Evolutionary conservation across 768 basidiomycete species (phyloP).

Genomic region (Xerocomellus dryophilus): DNA sequence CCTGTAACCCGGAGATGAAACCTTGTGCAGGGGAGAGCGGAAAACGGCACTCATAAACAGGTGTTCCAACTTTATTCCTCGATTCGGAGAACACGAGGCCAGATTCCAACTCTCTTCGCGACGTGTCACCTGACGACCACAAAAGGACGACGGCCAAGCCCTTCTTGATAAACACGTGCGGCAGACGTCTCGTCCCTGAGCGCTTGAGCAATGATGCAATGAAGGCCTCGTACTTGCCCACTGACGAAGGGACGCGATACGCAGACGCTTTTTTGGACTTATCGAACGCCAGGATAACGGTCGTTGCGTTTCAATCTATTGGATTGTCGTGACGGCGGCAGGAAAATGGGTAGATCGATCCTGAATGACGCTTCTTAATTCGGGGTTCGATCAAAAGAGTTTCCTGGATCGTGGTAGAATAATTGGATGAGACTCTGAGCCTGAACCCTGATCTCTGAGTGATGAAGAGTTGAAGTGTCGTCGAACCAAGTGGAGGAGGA

Average conservation of each 20-base stretch:
- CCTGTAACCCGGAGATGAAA: too few species aligned
- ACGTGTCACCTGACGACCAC: constrained; percentile 30
- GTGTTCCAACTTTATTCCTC: constrained; percentile 31
- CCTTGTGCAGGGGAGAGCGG: constrained; percentile 32
- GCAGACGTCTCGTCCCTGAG: constrained; percentile 32
- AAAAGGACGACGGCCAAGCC: constrained; percentile 31
- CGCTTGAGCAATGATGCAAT: constrained; percentile 38
- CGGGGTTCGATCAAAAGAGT: constrained; percentile 11
- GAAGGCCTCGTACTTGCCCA: constrained; percentile 37
- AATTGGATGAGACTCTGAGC: constrained; percentile 4
- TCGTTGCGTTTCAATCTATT: constrained; percentile 21
- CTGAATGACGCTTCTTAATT: constrained; percentile 14
- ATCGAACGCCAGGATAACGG: not conserved
- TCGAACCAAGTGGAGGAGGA: not conserved
- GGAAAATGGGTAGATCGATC: constrained; percentile 21
- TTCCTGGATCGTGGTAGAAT: constrained; percentile 11
- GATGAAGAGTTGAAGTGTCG: not conserved
- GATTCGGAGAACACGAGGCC: constrained; percentile 30
- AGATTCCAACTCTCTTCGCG: constrained; percentile 25
- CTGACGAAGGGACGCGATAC: constrained; percentile 39
- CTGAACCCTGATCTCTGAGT: constrained; percentile 1
- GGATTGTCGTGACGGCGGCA: constrained; percentile 33
- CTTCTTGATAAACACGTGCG: constrained; percentile 32
- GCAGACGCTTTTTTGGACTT: not conserved
- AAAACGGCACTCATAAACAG: constrained; percentile 26